Percentiles rank a stretch among this genome's conserved stretches.
These are phyloP conservation scores for Rhodotorula mucilaginosa DNA, from an alignment of 1,284 basidiomycete species.

Conservation along the genomic window DNA sequence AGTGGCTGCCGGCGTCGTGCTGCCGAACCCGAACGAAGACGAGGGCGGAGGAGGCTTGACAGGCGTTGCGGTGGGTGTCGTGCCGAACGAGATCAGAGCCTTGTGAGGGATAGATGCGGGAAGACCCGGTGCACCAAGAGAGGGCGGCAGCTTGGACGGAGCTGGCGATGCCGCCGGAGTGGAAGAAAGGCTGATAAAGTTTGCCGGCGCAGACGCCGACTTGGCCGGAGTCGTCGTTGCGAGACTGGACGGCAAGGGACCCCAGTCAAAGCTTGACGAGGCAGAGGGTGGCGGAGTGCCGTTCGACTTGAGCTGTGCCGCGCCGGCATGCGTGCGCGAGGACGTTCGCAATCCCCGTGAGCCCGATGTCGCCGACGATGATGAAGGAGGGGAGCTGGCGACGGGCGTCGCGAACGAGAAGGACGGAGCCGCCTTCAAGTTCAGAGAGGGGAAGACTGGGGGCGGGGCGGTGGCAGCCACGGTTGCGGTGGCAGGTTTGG, in stretches of 20 bases:
- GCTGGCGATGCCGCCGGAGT: background rate
- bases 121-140: background rate
- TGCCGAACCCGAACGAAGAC: background rate
- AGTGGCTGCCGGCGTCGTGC: background rate
- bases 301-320: constrained; percentile 21
- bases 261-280: constrained; percentile 27
- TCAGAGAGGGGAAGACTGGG: background rate
- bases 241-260: constrained; percentile 12
- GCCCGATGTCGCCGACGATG: constrained; percentile 3
- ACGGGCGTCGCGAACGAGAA: constrained; percentile 8
- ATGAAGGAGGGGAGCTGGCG: background rate
- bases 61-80: background rate
- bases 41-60: constrained; percentile 8
- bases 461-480: background rate
- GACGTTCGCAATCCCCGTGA: background rate
- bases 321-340: constrained; percentile 18
- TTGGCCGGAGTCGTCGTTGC: constrained; percentile 1
- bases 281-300: background rate
- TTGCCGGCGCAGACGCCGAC: background rate
- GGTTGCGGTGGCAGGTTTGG: background rate
- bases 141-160: background rate
- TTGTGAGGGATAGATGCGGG: no score
- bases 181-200: background rate
- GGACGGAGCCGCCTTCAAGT: constrained; percentile 13
- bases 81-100: background rate